phyloP scores from a whole-genome alignment of 139 green algal genomes.

The Coccomyxa sp. region DNA sequence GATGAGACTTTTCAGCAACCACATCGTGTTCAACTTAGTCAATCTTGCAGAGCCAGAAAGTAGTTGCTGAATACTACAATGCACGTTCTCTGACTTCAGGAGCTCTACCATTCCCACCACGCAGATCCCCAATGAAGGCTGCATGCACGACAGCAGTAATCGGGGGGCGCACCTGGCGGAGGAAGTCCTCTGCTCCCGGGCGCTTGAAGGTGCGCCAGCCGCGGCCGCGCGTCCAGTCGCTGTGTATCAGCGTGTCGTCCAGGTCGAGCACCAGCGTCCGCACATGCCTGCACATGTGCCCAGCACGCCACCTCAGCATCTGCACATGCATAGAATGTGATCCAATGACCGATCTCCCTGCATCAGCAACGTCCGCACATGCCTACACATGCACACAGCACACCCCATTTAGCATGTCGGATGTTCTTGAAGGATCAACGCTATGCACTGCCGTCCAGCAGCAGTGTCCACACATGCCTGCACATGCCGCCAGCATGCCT shows the following conservation, averaged over 20 bases:
- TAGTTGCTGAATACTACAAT: too few species aligned
- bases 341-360: background rate
- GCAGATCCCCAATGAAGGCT: background rate
- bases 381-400: background rate
- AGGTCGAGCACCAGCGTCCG: constrained; percentile 96
- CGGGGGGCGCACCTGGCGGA: constrained; percentile 24
- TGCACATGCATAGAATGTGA: background rate
- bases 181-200: constrained; percentile 86
- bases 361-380: background rate
- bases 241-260: constrained; percentile 87
- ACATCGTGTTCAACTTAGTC: background rate
- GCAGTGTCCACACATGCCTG: background rate
- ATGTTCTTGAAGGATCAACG: background rate
- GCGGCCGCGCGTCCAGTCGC: constrained; percentile 79
- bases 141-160: background rate
- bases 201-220: constrained; percentile 90
- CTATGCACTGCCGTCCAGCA: background rate
- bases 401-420: background rate
- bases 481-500: too few species aligned
- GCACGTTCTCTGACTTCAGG: background rate
- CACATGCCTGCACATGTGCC: constrained; percentile 38
- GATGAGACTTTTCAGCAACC: too few species aligned
- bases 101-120: background rate
- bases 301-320: background rate
- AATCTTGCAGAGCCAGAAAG: too few species aligned